Base-by-base conservation (phyloP, 768 basidiomycete genomes). In the Pleurotus ostreatus region DNA sequence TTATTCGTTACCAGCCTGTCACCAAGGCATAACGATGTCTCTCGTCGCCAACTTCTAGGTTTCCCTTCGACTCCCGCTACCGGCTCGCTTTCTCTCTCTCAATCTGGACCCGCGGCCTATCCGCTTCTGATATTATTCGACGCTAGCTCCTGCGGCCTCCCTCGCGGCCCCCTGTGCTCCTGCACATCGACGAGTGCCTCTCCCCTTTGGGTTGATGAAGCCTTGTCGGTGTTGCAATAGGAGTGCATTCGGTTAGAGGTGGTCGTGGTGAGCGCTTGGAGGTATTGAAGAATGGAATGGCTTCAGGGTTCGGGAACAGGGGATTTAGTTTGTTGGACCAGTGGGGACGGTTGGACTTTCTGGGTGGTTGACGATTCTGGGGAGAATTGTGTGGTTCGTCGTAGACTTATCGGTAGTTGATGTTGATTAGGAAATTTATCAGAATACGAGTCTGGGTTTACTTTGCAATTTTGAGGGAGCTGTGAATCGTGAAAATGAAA, bases 141-240 rank as follows among this genome's bases (percentile, higher is more conserved):
- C 51, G 51, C 51, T 41, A 40, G 51, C 51, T 53, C 51, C 51
- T 23, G 51, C 22, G 51, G 34, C 9, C n/a, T 16, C 38, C 18
- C 22, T 38, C 13, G 15, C 16, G 51, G 37, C 41, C 25, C 12
- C 23, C 37, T 39, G 23, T 12, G 16, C 38, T 41, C 38, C 15
- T 40, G 39, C 51, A 41, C 39, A 4, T 44, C 16, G 38, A 11
- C 11, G 37, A 40, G 39, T 30, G 51, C 39, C 51, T 53, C 51
- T 53, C 51, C 51, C 51, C 51, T 53, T 53, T 43, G 51, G 51
- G 39, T 41, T 53, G 51, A 53, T 41, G 51, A 53, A 53, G 51
- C 38, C 51, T 39, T 34, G 34, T 53, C 20, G 34, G 39, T 37
- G 39, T 34, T 53, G 51, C 51, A 40, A 40, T 18, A 38, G 34